These are phyloP conservation scores for Erodium moschatum DNA, from an alignment of 441 rosid genomes.

Conservation along the genomic window DNA sequence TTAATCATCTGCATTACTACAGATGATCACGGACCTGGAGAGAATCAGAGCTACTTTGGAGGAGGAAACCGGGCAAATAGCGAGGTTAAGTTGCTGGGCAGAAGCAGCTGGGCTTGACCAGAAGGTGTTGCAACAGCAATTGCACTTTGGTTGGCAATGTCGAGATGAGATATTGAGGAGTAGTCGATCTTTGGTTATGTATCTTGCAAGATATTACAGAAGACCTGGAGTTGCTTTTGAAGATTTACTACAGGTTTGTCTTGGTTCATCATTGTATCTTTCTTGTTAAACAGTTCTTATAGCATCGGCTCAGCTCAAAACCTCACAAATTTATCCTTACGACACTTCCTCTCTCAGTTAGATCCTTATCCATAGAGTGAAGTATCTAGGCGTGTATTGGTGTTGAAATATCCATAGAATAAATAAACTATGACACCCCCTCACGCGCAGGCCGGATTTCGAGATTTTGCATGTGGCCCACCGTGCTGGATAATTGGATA, in stretches of 20 bases:
- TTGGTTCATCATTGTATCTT: background rate
- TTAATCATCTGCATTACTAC: slow-evolving; percentile 16
- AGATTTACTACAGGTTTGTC: slow-evolving; percentile 65
- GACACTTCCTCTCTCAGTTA: no score
- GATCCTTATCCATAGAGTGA: no score
- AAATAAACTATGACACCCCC: no score
- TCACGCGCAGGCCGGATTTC: no score
- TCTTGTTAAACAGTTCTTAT: no score
- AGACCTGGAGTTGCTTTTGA: slow-evolving; percentile 55
- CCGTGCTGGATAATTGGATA: no score
- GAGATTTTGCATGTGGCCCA: no score
- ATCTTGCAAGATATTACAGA: slow-evolving; percentile 64
- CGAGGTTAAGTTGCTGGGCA: slow-evolving; percentile 66
- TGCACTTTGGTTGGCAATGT: slow-evolving; percentile 70
- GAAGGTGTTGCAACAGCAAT: slow-evolving; percentile 45
- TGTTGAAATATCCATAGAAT: no score
- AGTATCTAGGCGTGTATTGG: no score
- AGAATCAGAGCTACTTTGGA: slow-evolving; percentile 50
- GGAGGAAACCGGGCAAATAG: slow-evolving; percentile 47
- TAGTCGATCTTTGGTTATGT: slow-evolving; percentile 53
- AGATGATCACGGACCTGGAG: slow-evolving; percentile 60
- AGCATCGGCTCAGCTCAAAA: no score
- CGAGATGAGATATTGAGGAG: slow-evolving; percentile 62
- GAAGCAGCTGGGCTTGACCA: slow-evolving; percentile 61
- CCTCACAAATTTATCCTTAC: no score